phyloP scores from a whole-genome alignment of 164 flowering plant genomes.

The Tinospora cordifolia region DNA sequence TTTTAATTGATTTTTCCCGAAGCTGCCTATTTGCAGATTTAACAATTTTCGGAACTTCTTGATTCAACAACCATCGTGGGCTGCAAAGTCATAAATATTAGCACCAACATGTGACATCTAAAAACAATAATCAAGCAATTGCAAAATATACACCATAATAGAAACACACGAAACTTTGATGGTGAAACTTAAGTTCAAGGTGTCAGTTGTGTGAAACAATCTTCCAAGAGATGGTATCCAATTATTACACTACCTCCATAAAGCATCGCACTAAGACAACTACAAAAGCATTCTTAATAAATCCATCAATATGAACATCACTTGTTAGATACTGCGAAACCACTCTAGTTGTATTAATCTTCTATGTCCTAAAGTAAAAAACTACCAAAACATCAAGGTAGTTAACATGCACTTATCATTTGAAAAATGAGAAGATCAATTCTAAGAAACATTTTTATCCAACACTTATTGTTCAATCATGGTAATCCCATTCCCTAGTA shows the following conservation, averaged over 20 bases:
- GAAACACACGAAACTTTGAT: neutral
- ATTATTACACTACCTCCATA: neutral
- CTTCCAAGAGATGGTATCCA: neutral
- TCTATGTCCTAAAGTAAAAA: too few species aligned
- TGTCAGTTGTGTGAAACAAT: too few species aligned
- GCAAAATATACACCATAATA: neutral
- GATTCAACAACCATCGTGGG: constrained; percentile 87
- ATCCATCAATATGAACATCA: neutral
- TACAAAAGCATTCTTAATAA: neutral
- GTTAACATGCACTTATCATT: too few species aligned
- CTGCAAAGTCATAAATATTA: constrained; percentile 39
- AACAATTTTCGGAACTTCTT: constrained; percentile 92
- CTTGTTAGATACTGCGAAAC: too few species aligned
- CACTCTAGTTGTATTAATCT: too few species aligned
- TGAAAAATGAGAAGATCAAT: too few species aligned
- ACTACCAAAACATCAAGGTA: too few species aligned
- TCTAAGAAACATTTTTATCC: too few species aligned
- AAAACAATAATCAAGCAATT: neutral
- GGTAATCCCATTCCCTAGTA: too few species aligned
- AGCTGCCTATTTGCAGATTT: constrained; percentile 84
- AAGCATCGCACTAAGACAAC: neutral
- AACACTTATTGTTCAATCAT: too few species aligned
- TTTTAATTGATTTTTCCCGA: constrained; percentile 90
- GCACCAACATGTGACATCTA: constrained; percentile 3
- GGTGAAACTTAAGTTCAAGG: neutral